These are phyloP conservation scores for Silene coronaria DNA, from an alignment of 179 eudicot genomes.

Conservation along the genomic window DNA sequence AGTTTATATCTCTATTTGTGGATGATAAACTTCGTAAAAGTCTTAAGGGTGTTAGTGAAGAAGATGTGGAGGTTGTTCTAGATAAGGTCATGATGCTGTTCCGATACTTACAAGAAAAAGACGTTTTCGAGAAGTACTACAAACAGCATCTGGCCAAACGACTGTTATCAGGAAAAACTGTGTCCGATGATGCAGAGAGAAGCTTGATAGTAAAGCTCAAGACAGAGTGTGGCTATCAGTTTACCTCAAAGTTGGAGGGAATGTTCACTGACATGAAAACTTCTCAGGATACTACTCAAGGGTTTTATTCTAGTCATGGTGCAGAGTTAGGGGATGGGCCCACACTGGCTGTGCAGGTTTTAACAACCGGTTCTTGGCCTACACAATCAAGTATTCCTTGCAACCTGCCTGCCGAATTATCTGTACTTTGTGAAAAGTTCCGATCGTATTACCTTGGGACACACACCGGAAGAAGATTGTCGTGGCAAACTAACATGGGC, in stretches of 20 bases:
- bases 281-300: conserved; percentile 90
- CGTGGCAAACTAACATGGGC: conserved; percentile 96
- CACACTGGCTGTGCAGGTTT: conserved; percentile 70
- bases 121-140: conserved; percentile 87
- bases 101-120: conserved; percentile 87
- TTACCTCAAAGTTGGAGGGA: conserved; percentile 84
- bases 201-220: conserved; percentile 86
- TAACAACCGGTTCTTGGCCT: conserved; percentile 95
- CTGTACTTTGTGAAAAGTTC: conserved; percentile 66
- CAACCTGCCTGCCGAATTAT: conserved; percentile 72
- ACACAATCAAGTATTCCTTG: conserved; percentile 69
- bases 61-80: conserved; percentile 69
- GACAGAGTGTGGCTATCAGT: conserved; percentile 92
- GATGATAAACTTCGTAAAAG: conserved; percentile 91
- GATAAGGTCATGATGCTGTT: conserved; percentile 95
- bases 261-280: conserved; percentile 96
- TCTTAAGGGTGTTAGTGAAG: conserved; percentile 79
- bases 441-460: conserved; percentile 79
- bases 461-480: conserved; percentile 75
- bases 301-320: conserved; percentile 56
- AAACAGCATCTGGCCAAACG: conserved; percentile 90
- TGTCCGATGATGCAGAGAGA: conserved; percentile 93
- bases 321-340: conserved; percentile 59
- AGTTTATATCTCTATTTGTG: conserved; percentile 84
- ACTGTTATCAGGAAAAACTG: conserved; percentile 70